phyloP scores from a whole-genome alignment of 106 monocot genomes.

The Narthecium ossifragum region DNA sequence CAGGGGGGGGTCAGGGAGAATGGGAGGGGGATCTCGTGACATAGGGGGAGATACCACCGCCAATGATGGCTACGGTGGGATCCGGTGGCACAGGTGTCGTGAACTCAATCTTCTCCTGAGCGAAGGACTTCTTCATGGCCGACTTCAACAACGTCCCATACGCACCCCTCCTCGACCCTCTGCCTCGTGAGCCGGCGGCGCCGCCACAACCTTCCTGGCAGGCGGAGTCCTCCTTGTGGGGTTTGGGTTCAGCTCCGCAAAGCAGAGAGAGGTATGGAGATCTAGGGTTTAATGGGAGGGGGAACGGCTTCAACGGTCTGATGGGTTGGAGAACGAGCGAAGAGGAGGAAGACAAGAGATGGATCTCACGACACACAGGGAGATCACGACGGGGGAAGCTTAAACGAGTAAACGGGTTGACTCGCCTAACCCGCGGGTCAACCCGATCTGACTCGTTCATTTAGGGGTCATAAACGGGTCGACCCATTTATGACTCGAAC shows the following conservation, averaged over 20 bases:
- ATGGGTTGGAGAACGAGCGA: too few relatives aligned
- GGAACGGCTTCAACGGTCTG: conserved; percentile 10
- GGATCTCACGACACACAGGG: too few relatives aligned
- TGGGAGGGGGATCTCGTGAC: too few relatives aligned
- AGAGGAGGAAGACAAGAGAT: too few relatives aligned
- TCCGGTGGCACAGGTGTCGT: conserved; percentile 37
- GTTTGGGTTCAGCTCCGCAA: neutral
- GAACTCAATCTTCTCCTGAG: conserved; percentile 93
- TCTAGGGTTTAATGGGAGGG: conserved; percentile 7
- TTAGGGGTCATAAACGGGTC: too few relatives aligned
- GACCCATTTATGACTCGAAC: too few relatives aligned
- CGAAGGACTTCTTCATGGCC: conserved; percentile 72
- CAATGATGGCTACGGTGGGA: conserved; percentile 76
- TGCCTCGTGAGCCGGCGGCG: neutral
- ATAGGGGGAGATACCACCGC: conserved; percentile 88
- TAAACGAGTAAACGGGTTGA: too few relatives aligned
- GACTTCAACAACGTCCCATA: conserved; percentile 74
- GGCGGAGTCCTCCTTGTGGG: neutral
- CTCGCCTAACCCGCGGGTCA: too few relatives aligned
- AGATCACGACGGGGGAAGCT: too few relatives aligned
- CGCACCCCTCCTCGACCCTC: conserved; percentile 8
- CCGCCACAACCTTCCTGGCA: neutral
- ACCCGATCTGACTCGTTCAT: too few relatives aligned
- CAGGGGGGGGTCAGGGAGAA: too few relatives aligned
- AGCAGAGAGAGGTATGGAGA: neutral